These are phyloP conservation scores for Hyphopichia buzzinii DNA, from an alignment of 1,139 yeast species.

Conservation along the genomic window DNA sequence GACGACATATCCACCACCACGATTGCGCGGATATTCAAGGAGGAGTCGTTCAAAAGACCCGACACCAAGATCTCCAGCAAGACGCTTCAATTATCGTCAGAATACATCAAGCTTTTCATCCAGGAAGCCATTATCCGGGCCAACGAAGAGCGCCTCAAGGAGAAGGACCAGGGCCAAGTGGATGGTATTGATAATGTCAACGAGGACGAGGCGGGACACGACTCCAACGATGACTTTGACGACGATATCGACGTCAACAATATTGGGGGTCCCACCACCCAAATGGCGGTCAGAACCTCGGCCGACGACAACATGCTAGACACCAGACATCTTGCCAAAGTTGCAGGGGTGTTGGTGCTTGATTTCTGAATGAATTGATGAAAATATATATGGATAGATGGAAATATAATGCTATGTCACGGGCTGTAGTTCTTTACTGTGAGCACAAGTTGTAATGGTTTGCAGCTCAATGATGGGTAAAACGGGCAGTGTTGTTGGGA, in stretches of 20 bases:
- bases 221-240: slow-evolving; percentile 18
- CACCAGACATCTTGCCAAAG: slow-evolving; percentile 49
- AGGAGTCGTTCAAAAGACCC: slow-evolving; percentile 46
- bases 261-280: slow-evolving; percentile 17
- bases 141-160: slow-evolving; percentile 47
- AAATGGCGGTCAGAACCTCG: slow-evolving; percentile 16
- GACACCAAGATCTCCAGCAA: slow-evolving; percentile 50
- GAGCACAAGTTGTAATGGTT: too few relatives aligned
- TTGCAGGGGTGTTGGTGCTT: slow-evolving; percentile 55
- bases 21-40: slow-evolving; percentile 54
- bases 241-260: slow-evolving; percentile 14
- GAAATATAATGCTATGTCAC: too few relatives aligned
- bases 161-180: slow-evolving; percentile 25
- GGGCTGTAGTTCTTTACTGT: too few relatives aligned
- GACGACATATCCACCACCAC: slow-evolving; percentile 37
- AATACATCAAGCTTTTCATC: slow-evolving; percentile 58
- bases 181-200: slow-evolving; percentile 34
- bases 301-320: slow-evolving; percentile 40
- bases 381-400: too few relatives aligned
- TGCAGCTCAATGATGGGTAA: too few relatives aligned
- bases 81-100: slow-evolving; percentile 50
- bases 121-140: slow-evolving; percentile 64
- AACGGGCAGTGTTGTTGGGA: too few relatives aligned
- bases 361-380: slow-evolving; percentile 44
- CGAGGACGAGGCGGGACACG: slow-evolving; percentile 13